Evolutionary conservation across 345 rosid genomes (phyloP).

Genomic region (Pugionium cornutum): DNA sequence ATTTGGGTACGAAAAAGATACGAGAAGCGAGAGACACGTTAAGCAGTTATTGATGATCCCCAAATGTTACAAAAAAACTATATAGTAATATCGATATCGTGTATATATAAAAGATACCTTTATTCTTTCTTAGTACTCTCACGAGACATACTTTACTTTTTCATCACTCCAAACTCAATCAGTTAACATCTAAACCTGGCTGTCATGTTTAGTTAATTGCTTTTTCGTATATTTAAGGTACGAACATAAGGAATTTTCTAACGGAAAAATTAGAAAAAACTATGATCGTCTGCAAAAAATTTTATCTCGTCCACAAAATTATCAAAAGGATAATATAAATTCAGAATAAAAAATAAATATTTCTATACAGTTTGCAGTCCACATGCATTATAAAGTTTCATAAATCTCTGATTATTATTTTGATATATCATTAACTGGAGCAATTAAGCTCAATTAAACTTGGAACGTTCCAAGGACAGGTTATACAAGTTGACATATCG

Average conservation of each 20-base stretch:
- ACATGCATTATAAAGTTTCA: neutral
- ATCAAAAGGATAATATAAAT: too few species aligned
- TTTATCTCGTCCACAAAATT: too few species aligned
- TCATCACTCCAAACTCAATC: conserved; percentile 39
- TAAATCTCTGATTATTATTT: neutral
- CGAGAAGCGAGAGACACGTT: conserved; percentile 46
- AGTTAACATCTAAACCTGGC: conserved; percentile 25
- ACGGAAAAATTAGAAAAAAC: too few species aligned
- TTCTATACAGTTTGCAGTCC: too few species aligned
- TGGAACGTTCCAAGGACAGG: neutral
- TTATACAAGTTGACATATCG: conserved; percentile 30
- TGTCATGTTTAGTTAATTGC: conserved; percentile 22
- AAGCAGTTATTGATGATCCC: conserved; percentile 37
- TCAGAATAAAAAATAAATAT: too few species aligned
- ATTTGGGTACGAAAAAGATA: conserved; percentile 37
- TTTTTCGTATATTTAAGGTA: conserved; percentile 18
- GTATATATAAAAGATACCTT: neutral
- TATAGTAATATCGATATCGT: too few species aligned
- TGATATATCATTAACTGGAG: neutral
- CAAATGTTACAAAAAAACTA: conserved; percentile 12
- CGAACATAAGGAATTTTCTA: too few species aligned
- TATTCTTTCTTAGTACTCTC: conserved; percentile 30
- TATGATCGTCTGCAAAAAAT: too few species aligned
- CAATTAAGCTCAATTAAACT: neutral
- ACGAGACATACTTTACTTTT: conserved; percentile 48